Percentiles rank a stretch among this genome's conserved stretches.
Conservation (phyloP, 345 rosid genomes). For the Gynandropsis gynandra region DNA sequence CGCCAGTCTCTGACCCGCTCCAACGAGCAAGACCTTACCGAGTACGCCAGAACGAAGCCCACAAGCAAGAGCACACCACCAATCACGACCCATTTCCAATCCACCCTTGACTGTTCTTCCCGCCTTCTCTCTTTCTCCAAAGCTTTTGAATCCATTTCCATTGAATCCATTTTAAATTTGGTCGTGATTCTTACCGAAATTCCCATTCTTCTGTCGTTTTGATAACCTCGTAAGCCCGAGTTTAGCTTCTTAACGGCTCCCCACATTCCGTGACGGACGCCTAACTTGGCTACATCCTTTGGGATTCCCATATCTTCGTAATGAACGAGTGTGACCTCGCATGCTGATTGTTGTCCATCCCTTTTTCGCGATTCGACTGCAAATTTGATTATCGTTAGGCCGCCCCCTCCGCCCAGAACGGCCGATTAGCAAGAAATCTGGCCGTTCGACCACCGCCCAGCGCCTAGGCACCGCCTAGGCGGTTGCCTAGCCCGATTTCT, state of each 20-base stretch:
- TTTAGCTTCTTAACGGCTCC: slow-evolving; percentile 86
- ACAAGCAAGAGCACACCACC: slow-evolving; percentile 82
- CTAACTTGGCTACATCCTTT: slow-evolving; percentile 91
- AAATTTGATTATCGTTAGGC: neutral
- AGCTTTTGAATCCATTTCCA: slow-evolving; percentile 20
- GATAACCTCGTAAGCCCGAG: slow-evolving; percentile 78
- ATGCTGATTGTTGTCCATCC: slow-evolving; percentile 72
- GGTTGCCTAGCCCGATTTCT: no score
- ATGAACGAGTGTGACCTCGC: slow-evolving; percentile 84
- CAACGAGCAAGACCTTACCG: slow-evolving; percentile 67
- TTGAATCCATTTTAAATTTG: slow-evolving; percentile 41
- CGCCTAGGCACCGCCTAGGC: no score
- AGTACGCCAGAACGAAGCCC: slow-evolving; percentile 65
- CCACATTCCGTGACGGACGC: slow-evolving; percentile 97
- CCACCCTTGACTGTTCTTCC: slow-evolving; percentile 45
- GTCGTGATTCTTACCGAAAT: slow-evolving; percentile 62
- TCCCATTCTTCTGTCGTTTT: slow-evolving; percentile 56
- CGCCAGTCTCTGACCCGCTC: slow-evolving; percentile 82
- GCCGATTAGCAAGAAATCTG: no score
- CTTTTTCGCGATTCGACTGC: slow-evolving; percentile 86
- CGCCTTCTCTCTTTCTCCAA: slow-evolving; percentile 24
- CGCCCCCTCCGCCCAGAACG: no score
- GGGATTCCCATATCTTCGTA: slow-evolving; percentile 98
- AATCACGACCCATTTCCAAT: slow-evolving; percentile 84
- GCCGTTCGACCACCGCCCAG: no score